Conservation (phyloP, 345 rosid species). For the Gossypium bickii region DNA sequence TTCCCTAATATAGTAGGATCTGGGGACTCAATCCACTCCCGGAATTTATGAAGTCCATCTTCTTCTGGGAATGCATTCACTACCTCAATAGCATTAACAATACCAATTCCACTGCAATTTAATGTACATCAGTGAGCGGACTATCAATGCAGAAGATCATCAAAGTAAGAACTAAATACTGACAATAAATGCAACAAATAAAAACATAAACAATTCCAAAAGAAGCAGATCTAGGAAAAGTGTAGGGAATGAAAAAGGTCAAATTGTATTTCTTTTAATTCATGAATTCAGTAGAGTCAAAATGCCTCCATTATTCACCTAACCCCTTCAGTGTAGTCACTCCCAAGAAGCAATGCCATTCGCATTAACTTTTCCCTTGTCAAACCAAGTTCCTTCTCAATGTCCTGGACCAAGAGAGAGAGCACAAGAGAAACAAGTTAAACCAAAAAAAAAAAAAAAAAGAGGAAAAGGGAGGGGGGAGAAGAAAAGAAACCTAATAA, state of each 20-base stretch:
- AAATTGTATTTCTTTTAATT: slow-evolving; percentile 5
- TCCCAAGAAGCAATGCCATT: slow-evolving; percentile 95
- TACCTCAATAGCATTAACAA: slow-evolving; percentile 96
- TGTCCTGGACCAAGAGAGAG: slow-evolving; percentile 45
- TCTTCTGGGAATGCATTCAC: slow-evolving; percentile 91
- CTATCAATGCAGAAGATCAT: slow-evolving; percentile 8
- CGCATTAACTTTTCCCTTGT: slow-evolving; percentile 73
- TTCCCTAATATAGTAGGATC: slow-evolving; percentile 87
- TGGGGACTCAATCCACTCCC: slow-evolving; percentile 96
- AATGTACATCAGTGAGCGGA: slow-evolving; percentile 17
- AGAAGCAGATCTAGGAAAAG: neutral
- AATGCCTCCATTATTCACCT: slow-evolving; percentile 43
- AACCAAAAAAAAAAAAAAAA: neutral
- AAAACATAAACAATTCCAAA: neutral
- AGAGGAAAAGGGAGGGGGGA: neutral
- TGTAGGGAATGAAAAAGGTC: neutral
- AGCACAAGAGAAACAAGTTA: neutral
- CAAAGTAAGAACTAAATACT: neutral
- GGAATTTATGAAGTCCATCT: slow-evolving; percentile 79
- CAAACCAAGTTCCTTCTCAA: slow-evolving; percentile 87
- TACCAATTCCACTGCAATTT: slow-evolving; percentile 86
- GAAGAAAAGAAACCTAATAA: neutral
- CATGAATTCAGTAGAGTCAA: neutral
- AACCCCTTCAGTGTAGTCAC: slow-evolving; percentile 97
- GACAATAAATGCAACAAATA: neutral